These are phyloP conservation scores for Coniella vitis DNA, from an alignment of 2,329 filamentous ascomycete genomes.

Conservation along the genomic window DNA sequence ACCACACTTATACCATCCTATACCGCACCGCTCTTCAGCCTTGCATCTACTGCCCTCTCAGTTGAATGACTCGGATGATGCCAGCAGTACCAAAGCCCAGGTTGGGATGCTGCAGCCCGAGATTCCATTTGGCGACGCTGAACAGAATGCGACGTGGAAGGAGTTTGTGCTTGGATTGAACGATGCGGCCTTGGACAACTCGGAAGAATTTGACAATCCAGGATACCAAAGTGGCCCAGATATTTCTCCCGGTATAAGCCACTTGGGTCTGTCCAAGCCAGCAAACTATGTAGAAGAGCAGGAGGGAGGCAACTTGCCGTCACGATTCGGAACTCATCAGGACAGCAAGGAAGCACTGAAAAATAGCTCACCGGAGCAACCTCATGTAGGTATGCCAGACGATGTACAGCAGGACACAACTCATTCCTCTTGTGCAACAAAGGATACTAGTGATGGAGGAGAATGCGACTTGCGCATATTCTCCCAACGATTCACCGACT, in stretches of 20 bases:
- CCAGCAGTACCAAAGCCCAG: slow-evolving; percentile 21
- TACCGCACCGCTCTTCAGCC: slow-evolving; percentile 16
- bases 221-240: background rate
- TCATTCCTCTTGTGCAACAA: no score
- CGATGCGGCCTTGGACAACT: slow-evolving; percentile 4
- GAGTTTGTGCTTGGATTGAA: slow-evolving; percentile 16
- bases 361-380: background rate
- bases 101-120: slow-evolving; percentile 16
- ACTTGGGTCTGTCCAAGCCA: background rate
- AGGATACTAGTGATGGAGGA: no score
- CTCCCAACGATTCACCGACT: no score
- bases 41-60: slow-evolving; percentile 5
- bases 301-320: no score
- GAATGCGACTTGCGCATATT: no score
- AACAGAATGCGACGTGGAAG: slow-evolving; percentile 23
- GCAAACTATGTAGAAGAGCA: background rate
- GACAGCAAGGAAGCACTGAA: background rate
- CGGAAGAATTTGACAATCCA: background rate
- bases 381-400: background rate
- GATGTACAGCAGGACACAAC: background rate
- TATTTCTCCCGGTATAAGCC: slow-evolving; percentile 12
- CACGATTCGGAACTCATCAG: background rate
- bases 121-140: slow-evolving; percentile 18
- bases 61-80: slow-evolving; percentile 16
- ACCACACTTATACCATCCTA: slow-evolving; percentile 16